Percentiles rank a stretch among this genome's conserved stretches.
These are phyloP conservation scores for Astragalus membranaceus DNA, from an alignment of 306 rosid genomes.

Conservation along the genomic window DNA sequence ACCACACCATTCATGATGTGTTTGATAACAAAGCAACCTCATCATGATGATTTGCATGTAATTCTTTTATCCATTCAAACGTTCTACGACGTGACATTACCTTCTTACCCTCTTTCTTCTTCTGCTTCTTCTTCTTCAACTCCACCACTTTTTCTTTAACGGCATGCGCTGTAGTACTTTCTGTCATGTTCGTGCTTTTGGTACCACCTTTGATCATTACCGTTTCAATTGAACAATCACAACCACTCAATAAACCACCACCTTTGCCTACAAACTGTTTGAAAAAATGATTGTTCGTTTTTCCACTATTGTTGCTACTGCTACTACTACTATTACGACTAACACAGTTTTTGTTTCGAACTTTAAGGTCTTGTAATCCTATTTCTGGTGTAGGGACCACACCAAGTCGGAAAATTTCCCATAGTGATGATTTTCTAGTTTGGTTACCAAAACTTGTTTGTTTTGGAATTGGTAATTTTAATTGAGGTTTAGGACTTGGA, in stretches of 20 bases:
- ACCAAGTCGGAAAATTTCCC: constrained; percentile 76
- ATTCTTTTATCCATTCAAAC: constrained; percentile 65
- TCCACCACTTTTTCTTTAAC: constrained; percentile 42
- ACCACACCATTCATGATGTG: neutral
- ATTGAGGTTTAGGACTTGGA: constrained; percentile 82
- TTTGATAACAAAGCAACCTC: constrained; percentile 31
- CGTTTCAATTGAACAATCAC: constrained; percentile 54
- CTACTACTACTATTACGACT: constrained; percentile 42
- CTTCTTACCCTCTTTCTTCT: constrained; percentile 45
- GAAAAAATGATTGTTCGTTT: neutral
- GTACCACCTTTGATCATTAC: constrained; percentile 29
- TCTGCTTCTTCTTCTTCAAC: constrained; percentile 39
- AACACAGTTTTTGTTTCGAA: constrained; percentile 30
- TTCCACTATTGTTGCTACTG: constrained; percentile 11
- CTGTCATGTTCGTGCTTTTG: constrained; percentile 21
- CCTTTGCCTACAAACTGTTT: constrained; percentile 34
- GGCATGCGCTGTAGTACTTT: constrained; percentile 35
- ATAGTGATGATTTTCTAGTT: constrained; percentile 50
- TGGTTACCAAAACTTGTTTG: constrained; percentile 24
- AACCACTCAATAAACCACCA: constrained; percentile 46
- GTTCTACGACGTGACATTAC: constrained; percentile 71
- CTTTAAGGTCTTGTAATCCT: constrained; percentile 53
- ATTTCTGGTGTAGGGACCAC: constrained; percentile 69
- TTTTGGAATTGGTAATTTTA: constrained; percentile 23
- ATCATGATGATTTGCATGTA: constrained; percentile 44